Evolutionary conservation across 768 basidiomycete genomes (phyloP), one percentile per base, ranked within the genome.

Genomic region (Phallus indusiatus): DNA sequence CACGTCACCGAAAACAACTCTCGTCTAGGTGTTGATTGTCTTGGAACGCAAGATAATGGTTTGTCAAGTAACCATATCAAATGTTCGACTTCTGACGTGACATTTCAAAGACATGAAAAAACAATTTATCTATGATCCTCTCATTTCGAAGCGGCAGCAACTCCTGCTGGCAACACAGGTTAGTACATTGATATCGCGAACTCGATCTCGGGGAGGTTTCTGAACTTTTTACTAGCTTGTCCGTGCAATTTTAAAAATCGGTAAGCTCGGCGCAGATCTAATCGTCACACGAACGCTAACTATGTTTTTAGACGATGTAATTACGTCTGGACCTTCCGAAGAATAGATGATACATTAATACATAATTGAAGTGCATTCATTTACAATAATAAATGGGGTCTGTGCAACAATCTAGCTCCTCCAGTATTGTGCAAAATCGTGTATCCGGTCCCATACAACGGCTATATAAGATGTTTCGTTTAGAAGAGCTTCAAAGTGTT

Each of bases 91-190:
- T 24, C 42, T 16, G n/a, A 35, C 54, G 11, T 46, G 36, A 12
- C 37, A 18, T 34, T 49, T 47, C 53, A 14, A 68, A 97, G 95
- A 99, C 66, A 99, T 99, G 95, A 95, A 88, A 78, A 80, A 86
- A 68, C 95, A 97, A 70, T 91, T 93, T 66, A 94, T 98, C 47
- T 94, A 94, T 65, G 96, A 99, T 68, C 95, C 96, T 28, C 75
- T 97, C 63, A 96, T 98, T 72, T 94, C 94, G 47, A 99, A 98
- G 75, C 77, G 95, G 67, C 94, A 97, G 69, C 95, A 98, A 68
- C 96, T 93, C 74, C 75, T 99, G 60, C 77, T 99, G 47, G 96
- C 96, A n/a, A 97, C 94, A 20, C 94, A 94, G 81, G 85, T 90
- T 61, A 52, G 79, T 67, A 47, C 55, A 37, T 51, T 12, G 14